These are phyloP conservation scores for Fistulina hepatica DNA, from an alignment of 1,284 basidiomycete species.

Conservation along the genomic window DNA sequence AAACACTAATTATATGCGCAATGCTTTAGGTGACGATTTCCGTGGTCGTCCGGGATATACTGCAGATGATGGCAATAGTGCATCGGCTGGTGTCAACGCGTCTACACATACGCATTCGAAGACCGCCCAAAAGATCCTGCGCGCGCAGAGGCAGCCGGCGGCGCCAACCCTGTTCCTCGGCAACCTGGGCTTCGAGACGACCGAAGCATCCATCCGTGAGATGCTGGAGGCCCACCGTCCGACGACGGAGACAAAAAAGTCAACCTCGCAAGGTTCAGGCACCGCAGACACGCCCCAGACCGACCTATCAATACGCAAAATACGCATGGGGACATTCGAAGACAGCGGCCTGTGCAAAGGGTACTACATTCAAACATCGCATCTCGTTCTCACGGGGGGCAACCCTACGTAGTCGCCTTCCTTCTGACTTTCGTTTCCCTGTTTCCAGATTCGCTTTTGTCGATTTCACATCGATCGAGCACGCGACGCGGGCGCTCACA, in stretches of 20 bases:
- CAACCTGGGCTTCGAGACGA: constrained; percentile 81
- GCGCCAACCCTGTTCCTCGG: constrained; percentile 81
- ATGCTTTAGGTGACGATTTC: constrained; percentile 55
- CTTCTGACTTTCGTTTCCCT: background rate
- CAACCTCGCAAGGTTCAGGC: constrained; percentile 18
- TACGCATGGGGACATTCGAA: constrained; percentile 92
- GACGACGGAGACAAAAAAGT: constrained; percentile 18
- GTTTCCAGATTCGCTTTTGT: constrained; percentile 80
- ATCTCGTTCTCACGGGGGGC: background rate
- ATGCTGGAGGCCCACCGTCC: constrained; percentile 58
- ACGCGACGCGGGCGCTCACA: constrained; percentile 75
- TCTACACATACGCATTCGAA: constrained; percentile 47
- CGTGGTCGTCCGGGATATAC: constrained; percentile 46
- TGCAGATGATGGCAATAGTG: constrained; percentile 20
- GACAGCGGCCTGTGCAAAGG: constrained; percentile 94
- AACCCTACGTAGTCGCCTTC: background rate
- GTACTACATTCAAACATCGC: constrained; percentile 34
- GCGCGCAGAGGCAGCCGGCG: constrained; percentile 73
- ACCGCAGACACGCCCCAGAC: constrained; percentile 12
- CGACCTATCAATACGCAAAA: constrained; percentile 71
- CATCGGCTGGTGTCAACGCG: constrained; percentile 18
- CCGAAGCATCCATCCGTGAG: constrained; percentile 63
- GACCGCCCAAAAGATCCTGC: constrained; percentile 73
- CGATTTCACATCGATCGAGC: constrained; percentile 73
- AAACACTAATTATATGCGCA: constrained; percentile 9